Conservation (phyloP, 176 grass and related monocot genomes). For the Juncus effusus region DNA sequence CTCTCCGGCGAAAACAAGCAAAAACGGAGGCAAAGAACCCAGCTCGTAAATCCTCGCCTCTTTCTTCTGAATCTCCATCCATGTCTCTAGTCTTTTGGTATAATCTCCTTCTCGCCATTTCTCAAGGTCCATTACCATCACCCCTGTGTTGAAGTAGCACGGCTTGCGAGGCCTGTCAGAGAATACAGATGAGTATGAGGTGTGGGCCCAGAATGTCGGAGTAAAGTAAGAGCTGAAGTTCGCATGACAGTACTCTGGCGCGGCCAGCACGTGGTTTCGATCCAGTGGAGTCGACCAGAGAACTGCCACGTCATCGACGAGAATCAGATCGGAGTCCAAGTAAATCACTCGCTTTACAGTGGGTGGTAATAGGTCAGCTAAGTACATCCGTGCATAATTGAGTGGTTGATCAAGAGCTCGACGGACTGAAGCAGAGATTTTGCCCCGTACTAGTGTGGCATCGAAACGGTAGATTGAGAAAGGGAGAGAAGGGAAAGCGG, state of each 20-base stretch:
- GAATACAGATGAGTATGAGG: slow-evolving; percentile 51
- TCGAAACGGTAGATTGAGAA: slow-evolving; percentile 81
- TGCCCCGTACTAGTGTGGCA: slow-evolving; percentile 66
- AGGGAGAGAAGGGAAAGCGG: slow-evolving; percentile 79
- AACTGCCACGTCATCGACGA: slow-evolving; percentile 87
- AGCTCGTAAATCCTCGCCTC: slow-evolving; percentile 94
- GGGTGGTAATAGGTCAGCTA: slow-evolving; percentile 69
- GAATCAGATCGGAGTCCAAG: slow-evolving; percentile 85
- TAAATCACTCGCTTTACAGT: slow-evolving; percentile 78
- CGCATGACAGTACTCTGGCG: slow-evolving; percentile 97
- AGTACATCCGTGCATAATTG: slow-evolving; percentile 99
- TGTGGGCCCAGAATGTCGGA: slow-evolving; percentile 62
- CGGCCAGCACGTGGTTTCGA: slow-evolving; percentile 54
- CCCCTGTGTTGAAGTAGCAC: slow-evolving; percentile 99
- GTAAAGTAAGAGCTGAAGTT: slow-evolving; percentile 99
- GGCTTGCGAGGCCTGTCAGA: slow-evolving; percentile 41
- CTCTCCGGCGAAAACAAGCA: slow-evolving; percentile 87
- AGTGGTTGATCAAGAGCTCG: slow-evolving; percentile 97
- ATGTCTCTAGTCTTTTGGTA: slow-evolving; percentile 77
- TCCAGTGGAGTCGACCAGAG: slow-evolving; percentile 87
- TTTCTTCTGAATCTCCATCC: slow-evolving; percentile 98
- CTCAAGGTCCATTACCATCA: slow-evolving; percentile 94
- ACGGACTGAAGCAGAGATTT: slow-evolving; percentile 88
- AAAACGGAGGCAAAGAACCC: slow-evolving; percentile 80
- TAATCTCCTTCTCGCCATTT: slow-evolving; percentile 64